Evolutionary conservation across 169 alveolate genomes (phyloP), one percentile per base, ranked within the genome.

Genomic region (Cyclospora cayetanensis): DNA sequence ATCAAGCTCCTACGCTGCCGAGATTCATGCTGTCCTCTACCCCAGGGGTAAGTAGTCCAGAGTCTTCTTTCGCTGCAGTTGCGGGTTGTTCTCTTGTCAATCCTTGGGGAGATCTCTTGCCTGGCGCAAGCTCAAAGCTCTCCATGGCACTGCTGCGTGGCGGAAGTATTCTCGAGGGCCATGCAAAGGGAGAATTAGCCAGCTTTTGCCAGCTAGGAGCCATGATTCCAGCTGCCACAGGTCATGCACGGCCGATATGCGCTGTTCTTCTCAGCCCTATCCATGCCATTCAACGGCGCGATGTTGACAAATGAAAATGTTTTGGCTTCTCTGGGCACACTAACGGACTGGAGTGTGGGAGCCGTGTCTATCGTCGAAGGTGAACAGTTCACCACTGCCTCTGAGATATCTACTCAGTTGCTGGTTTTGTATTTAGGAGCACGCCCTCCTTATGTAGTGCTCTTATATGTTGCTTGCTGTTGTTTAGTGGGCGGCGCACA

Each of bases 311-410:
- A 79, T 55, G 88, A 79, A 34, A 79, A 79, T 55, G 70, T 79
- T 31, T 72, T 79, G 50, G 70, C 88, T 29, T 79, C 88, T 39
- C 72, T 79, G 2, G 88, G 52, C 37, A 50, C 74, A 34, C 52
- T 79, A n/a, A 79, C 88, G 34, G 88, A 79, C 72, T 79, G 88
- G 88, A 55, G 88, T 31, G 72, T 55, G n/a, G 46, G 88, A 39
- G 88, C 70, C 46, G 43, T 79, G 27, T 43, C 72, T 4, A 46
- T 79, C 46, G 20, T 52, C 43, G 70, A 79, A 43, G 88, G 88
- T 79, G 37, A 50, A n/a, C 27, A n/a, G 12, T 2, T 50, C 22
- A 18, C 2, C 63, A 2, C 2, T 29, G 70, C 63, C 39, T 34
- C 27, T 12, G 29, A 50, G 63, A 50, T 18, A 50, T n/a, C 2